Evolutionary conservation across 768 basidiomycete genomes (phyloP), one percentile per base, ranked within the genome.

Genomic region (Termitomyces sp.): DNA sequence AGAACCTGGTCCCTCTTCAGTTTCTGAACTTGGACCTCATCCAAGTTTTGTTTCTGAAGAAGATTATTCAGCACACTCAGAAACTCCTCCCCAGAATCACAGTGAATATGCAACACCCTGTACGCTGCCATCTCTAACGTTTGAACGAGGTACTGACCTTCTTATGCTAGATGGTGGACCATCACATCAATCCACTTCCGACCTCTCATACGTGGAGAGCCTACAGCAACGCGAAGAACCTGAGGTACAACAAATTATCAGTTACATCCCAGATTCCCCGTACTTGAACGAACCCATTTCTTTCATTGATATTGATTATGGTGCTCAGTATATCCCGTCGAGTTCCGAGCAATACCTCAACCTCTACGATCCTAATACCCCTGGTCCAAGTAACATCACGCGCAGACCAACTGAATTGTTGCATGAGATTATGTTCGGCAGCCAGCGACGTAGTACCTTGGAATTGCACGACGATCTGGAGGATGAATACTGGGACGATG

Each of bases 401-500:
- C 65, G 67, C 29, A 46, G 64, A n/a, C 66, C 67, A n/a, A 65
- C 67, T 40, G 63, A 61, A 36, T 38, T 65, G 20, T 38, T 68
- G 32, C 62, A 40, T n/a, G 56, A 62, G 12, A 61, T 68, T 31
- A 65, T 56, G 61, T 61, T 48, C 17, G 63, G 64, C 12, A 50
- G 59, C 20, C 63, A 57, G 20, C 43, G 32, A 25, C 64, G 57
- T 53, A 42, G 59, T 29, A 56, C 42, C 4, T 47, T 65, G 40
- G 61, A 63, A 40, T 45, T 66, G 37, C 65, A 63, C 37, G 82
- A 78, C 32, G 80, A 82, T 11, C 79, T 75, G 25, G 80, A 79
- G 5, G 80, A 79, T 5, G 82, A 82, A 31, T 77, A 73, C 43
- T 82, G 77, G 67, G 57, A 61, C 10, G 80, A 81, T 8, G 77